These are phyloP conservation scores for Fusarium nurragi DNA, from an alignment of 2,329 filamentous ascomycete genomes.

Conservation along the genomic window DNA sequence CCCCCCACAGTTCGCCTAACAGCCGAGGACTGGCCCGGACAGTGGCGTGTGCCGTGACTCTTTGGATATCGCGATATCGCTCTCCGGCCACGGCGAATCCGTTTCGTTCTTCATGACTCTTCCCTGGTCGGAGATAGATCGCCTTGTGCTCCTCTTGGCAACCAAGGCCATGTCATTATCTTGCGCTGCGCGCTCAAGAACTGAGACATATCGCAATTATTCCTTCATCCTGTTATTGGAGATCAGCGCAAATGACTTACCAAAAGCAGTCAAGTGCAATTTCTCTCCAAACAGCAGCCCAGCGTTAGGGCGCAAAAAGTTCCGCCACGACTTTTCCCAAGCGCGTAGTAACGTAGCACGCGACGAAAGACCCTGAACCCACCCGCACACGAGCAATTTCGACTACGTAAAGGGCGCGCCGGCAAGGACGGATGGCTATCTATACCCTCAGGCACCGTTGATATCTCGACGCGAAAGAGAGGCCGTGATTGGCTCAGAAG, in stretches of 20 bases:
- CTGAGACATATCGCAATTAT: neutral
- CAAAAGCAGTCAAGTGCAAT: neutral
- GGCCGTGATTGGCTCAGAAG: conserved; percentile 14
- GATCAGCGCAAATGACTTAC: conserved; percentile 1
- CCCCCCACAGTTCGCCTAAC: conserved; percentile 23
- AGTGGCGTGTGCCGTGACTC: conserved; percentile 15
- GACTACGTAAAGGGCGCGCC: conserved; percentile 17
- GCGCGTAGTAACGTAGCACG: conserved; percentile 20
- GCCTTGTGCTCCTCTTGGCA: neutral
- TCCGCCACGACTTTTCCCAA: conserved; percentile 2
- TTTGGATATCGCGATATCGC: conserved; percentile 6
- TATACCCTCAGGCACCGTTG: conserved; percentile 11
- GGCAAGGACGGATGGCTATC: conserved; percentile 17
- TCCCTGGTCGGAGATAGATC: neutral
- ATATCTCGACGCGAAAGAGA: conserved; percentile 26
- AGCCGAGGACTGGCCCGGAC: conserved; percentile 11
- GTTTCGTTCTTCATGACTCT: conserved; percentile 5
- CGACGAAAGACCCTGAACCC: conserved; percentile 6
- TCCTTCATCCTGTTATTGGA: neutral
- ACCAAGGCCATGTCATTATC: neutral
- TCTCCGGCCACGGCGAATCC: conserved; percentile 14
- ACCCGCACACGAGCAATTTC: conserved; percentile 1
- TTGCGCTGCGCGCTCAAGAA: neutral
- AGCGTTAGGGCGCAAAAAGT: neutral
- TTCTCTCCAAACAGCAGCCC: neutral